Evolutionary conservation across 106 monocot genomes (phyloP).

Genomic region (Chionographis japonica): DNA sequence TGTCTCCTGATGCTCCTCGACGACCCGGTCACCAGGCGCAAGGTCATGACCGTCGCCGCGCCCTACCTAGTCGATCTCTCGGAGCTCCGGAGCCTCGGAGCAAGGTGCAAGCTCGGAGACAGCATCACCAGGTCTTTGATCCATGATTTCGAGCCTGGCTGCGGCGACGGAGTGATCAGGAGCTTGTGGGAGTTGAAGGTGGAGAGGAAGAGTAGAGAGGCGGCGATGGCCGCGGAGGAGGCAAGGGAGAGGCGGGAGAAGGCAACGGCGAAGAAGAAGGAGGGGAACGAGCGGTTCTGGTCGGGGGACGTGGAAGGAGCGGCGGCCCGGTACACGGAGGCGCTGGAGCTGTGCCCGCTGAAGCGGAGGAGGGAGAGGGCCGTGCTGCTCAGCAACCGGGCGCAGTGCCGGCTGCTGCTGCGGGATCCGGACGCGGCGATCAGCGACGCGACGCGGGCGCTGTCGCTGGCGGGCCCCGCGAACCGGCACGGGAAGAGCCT

Average conservation of each 20-base stretch:
- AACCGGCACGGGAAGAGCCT: constrained; percentile 53
- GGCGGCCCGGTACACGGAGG: constrained; percentile 24
- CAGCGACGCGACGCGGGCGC: constrained; percentile 61
- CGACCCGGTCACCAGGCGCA: constrained; percentile 19
- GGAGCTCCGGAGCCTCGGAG: constrained; percentile 42
- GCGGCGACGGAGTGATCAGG: constrained; percentile 10
- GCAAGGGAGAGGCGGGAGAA: not conserved
- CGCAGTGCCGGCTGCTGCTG: constrained; percentile 50
- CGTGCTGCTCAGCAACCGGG: constrained; percentile 56
- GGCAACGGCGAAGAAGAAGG: constrained; percentile 21
- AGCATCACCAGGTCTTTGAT: constrained; percentile 32
- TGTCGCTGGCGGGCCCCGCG: constrained; percentile 38
- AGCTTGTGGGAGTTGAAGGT: constrained; percentile 35
- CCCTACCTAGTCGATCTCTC: constrained; percentile 42
- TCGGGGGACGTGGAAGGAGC: constrained; percentile 48
- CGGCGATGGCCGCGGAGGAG: constrained; percentile 21
- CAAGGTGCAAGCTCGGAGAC: constrained; percentile 32
- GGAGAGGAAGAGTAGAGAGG: constrained; percentile 40
- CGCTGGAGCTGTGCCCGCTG: constrained; percentile 40
- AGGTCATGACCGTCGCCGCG: constrained; percentile 16
- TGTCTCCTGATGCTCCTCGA: constrained; percentile 50
- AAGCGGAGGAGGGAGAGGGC: constrained; percentile 34
- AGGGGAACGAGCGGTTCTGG: constrained; percentile 53
- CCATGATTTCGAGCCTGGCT: not conserved
- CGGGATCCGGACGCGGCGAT: constrained; percentile 34